Evolutionary conservation across 257 asterid species (phyloP).

Genomic region (Solanum sitiens): DNA sequence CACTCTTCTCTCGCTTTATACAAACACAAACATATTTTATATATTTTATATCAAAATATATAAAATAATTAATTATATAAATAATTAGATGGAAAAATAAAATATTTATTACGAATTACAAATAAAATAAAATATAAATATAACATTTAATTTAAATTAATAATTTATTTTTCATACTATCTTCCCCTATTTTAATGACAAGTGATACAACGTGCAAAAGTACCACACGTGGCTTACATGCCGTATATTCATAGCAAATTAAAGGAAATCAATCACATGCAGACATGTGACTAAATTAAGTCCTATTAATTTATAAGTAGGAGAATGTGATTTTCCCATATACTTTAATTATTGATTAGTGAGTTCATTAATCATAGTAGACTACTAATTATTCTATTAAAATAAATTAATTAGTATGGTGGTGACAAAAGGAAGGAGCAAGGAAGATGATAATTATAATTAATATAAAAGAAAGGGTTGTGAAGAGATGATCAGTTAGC

Average conservation of each 20-base stretch:
- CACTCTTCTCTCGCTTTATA: too few relatives aligned
- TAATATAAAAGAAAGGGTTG: too few relatives aligned
- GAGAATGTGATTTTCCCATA: neutral
- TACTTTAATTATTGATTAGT: neutral
- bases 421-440: neutral
- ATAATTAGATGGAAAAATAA: too few relatives aligned
- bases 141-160: too few relatives aligned
- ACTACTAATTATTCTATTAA: neutral
- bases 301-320: neutral
- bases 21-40: too few relatives aligned
- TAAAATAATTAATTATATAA: too few relatives aligned
- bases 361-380: neutral
- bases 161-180: too few relatives aligned
- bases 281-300: constrained; percentile 33
- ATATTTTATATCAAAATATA: too few relatives aligned
- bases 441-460: neutral
- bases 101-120: too few relatives aligned
- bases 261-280: constrained; percentile 30
- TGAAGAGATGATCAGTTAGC: neutral
- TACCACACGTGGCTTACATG: constrained; percentile 44
- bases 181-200: neutral
- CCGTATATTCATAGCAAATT: constrained; percentile 5
- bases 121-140: too few relatives aligned
- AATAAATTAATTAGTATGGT: neutral
- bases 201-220: constrained; percentile 16